A percentile compares a stretch with the other conserved stretches of the same genome.
Conservation (phyloP, 495 filamentous ascomycete species). For the Cercophora newfieldiana region DNA sequence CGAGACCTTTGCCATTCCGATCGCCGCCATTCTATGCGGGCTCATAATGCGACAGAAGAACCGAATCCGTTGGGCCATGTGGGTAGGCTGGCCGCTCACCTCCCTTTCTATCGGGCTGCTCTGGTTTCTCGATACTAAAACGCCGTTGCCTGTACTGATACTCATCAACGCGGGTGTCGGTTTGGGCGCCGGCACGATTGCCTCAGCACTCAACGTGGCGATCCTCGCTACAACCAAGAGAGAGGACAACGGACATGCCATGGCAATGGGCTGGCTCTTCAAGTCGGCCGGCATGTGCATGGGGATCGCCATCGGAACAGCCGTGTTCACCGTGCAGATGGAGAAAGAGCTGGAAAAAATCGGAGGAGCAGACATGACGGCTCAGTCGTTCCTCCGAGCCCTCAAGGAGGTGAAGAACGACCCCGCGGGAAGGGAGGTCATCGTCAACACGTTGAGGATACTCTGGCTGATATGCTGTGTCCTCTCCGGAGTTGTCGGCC, state of each 20-base stretch:
- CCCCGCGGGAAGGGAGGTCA: constrained; percentile 13
- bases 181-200: constrained; percentile 56
- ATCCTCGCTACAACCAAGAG: constrained; percentile 47
- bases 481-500: constrained; percentile 15
- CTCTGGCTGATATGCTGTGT: constrained; percentile 27
- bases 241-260: constrained; percentile 55
- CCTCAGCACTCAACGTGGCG: constrained; percentile 51
- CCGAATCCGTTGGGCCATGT: constrained; percentile 54
- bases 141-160: constrained; percentile 48
- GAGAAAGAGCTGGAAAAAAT: constrained; percentile 39
- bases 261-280: constrained; percentile 59
- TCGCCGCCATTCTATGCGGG: constrained; percentile 50
- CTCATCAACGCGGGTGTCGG: constrained; percentile 55
- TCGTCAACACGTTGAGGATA: constrained; percentile 25
- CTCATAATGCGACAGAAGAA: constrained; percentile 49
- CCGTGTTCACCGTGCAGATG: constrained; percentile 63
- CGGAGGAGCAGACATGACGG: constrained; percentile 17
- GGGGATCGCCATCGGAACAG: constrained; percentile 53
- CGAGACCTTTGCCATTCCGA: constrained; percentile 46
- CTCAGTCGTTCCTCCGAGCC: constrained; percentile 23
- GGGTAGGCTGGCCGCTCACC: constrained; percentile 55
- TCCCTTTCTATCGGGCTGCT: constrained; percentile 51
- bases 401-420: constrained; percentile 24
- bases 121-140: constrained; percentile 49
- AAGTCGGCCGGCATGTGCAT: constrained; percentile 56